Evolutionary conservation across 345 rosid species (phyloP), one percentile per base, ranked within the genome.

Genomic region (Excoecaria cochinchinensis): DNA sequence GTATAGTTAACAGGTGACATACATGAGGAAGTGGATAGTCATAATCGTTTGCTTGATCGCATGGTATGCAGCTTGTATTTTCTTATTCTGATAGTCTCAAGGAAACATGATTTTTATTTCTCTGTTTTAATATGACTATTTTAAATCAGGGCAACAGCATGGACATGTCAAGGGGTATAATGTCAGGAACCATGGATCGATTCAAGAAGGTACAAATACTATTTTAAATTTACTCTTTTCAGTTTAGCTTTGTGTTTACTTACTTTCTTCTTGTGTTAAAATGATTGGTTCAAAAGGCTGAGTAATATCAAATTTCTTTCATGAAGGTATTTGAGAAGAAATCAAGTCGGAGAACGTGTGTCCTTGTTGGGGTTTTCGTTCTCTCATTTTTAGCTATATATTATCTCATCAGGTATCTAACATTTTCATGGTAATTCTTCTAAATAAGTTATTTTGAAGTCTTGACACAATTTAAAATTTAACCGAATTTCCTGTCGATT

Each of bases 1-100:
- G 77, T 44, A 39, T 83, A 95, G 97, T 81, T 95, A 78, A 92
- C 99, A 19, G 96, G 92, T 73, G 97, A 92, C 74, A 86, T 91
- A 83, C 93, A 92, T 31, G 93, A 90, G 72, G 97, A 90, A 86
- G 98, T 89, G 63, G 99, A 95, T 86, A 86, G 78, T 79, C 99
- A 92, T 78, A 92, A 91, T 69, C 94, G 87, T 66, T 69, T 95
- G 85, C 97, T 91, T 21, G 97, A 89, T 78, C 83, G 81, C 51
- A 86, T 90, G 94, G 97, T 90, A 76, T 8, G 60, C 78, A 71
- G 0, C 64, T 75, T 74, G 13, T 50, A 60, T 75, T 72, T 24
- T 55, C 72, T 48, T 77, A 52, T 52, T 46, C 12, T 22, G 25
- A 64, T 59, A 3, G 24, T 12, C 11, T 62, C 70, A 36, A 65